Base-by-base conservation (phyloP, 495 filamentous ascomycete genomes). In the Penicillium coffeae region DNA sequence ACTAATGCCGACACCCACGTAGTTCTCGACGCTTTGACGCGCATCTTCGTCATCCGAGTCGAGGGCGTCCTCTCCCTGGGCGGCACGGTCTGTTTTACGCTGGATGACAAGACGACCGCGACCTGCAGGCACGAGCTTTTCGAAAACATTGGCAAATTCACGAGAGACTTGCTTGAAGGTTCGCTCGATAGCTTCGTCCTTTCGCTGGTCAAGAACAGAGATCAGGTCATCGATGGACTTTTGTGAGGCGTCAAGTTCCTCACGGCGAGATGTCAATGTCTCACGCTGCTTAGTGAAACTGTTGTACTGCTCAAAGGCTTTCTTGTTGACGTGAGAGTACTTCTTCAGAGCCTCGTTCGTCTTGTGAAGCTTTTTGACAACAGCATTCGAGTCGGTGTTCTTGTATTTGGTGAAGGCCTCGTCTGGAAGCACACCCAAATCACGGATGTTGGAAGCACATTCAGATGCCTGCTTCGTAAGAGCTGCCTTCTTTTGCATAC, bases 231-330 rank as follows among this genome's bases (percentile, higher is more conserved):
- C 83, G 58, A 99, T 99, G 2, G 87, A 88, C 21, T 72, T 75
- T 51, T 94, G 89, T 5, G 83, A 87, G 2, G 78, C 81, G 50
- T 94, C 89, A 19, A 99, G 81, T 64, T 97, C 93, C 51, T 82
- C 78, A 14, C 90, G 79, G 39, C 93, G 86, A 51, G 86, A 85
- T 0, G 84, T 84, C 7, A 99, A 75, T 3, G 81, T 83, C 39
- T 95, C 89, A 4, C 92, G 85, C 64, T 96, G 89, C 46, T 83
- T 86, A 15, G 92, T 96, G 68, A 97, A 97, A 68, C 83, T 94
- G 70, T 90, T 92, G 76, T 96, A 97, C 66, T 99, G 93, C 66
- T 99, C 94, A 53, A 96, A 95, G 0, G 93, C 93, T 66, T 99
- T 99, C 72, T 97, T 99, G 79, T 99, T 99, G 62, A 99, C 89